phyloP scores from a whole-genome alignment of 805 yeast genomes.

The Metschnikowia sp. region DNA sequence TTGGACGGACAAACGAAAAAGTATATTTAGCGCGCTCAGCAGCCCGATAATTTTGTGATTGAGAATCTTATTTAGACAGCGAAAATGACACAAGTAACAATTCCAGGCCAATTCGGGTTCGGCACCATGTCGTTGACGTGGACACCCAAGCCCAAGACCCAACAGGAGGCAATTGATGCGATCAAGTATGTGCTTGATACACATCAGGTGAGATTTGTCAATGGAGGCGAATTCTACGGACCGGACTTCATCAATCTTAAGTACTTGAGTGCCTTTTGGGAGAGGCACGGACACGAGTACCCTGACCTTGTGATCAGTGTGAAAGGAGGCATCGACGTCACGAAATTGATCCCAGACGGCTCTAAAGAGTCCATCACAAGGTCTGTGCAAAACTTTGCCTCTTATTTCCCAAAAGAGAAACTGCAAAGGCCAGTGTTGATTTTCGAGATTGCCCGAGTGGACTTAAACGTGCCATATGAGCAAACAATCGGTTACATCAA shows the following conservation, averaged over 20 bases:
- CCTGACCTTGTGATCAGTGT: constrained; percentile 55
- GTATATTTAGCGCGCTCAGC: no score
- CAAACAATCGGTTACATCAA: constrained; percentile 55
- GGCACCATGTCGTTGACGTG: constrained; percentile 85
- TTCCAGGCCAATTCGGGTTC: constrained; percentile 48
- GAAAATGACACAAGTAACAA: constrained; percentile 8
- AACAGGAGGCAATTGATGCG: constrained; percentile 50
- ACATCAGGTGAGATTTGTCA: constrained; percentile 56
- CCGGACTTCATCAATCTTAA: constrained; percentile 48
- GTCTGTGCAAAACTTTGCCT: constrained; percentile 45
- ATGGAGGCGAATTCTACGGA: constrained; percentile 82
- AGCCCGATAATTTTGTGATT: not conserved
- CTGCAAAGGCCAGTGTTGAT: constrained; percentile 32
- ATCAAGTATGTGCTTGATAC: constrained; percentile 40
- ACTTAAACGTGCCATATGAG: constrained; percentile 51
- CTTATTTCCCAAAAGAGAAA: constrained; percentile 27
- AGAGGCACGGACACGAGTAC: constrained; percentile 53
- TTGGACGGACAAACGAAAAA: no score
- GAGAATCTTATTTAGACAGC: not conserved
- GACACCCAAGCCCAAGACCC: constrained; percentile 55
- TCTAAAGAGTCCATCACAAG: constrained; percentile 42
- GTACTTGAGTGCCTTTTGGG: constrained; percentile 55
- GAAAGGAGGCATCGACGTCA: constrained; percentile 57
- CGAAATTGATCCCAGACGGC: constrained; percentile 46
- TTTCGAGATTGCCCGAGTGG: constrained; percentile 75